Percentiles rank a stretch among this genome's conserved stretches.
Evolutionary conservation across 225 moss, liverwort and hornwort genomes (phyloP).

Genomic region (Bryoerythrophyllum caledonicum): DNA sequence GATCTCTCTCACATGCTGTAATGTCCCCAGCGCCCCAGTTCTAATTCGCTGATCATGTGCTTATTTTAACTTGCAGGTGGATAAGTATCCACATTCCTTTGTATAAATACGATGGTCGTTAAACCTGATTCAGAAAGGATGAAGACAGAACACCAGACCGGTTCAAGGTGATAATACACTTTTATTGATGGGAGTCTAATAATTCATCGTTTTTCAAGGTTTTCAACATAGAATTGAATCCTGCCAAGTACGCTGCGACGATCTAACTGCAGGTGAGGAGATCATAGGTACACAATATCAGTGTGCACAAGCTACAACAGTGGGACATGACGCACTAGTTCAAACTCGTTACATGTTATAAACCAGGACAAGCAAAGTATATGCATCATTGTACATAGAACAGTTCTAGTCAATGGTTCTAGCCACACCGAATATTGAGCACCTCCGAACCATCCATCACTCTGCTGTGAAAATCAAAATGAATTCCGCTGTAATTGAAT

Average conservation of each 20-base stretch:
- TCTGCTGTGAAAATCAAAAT: neutral
- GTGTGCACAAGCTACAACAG: neutral
- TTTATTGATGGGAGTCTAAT: conserved; percentile 12
- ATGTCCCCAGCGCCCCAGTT: neutral
- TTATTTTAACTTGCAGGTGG: no score
- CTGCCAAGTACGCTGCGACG: conserved; percentile 1
- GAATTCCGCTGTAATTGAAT: neutral
- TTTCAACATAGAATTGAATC: conserved; percentile 8
- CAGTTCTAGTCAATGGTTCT: neutral
- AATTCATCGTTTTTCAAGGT: neutral
- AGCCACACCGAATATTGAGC: neutral
- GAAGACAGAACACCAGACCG: neutral
- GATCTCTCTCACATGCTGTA: neutral
- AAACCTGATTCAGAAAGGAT: neutral
- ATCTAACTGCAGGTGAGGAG: conserved; percentile 3
- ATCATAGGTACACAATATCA: conserved; percentile 8
- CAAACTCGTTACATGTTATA: neutral
- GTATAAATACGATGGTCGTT: no score
- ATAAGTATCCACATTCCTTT: no score
- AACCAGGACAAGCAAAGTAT: neutral
- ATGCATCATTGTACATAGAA: conserved; percentile 5
- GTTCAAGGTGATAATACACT: neutral
- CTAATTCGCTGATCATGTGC: neutral
- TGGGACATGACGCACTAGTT: neutral
- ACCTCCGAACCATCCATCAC: neutral